A percentile compares a stretch with the other conserved stretches of the same genome.
Conservation (phyloP, 192 early-diverging fungal genomes). For the Coemansia sp. region DNA sequence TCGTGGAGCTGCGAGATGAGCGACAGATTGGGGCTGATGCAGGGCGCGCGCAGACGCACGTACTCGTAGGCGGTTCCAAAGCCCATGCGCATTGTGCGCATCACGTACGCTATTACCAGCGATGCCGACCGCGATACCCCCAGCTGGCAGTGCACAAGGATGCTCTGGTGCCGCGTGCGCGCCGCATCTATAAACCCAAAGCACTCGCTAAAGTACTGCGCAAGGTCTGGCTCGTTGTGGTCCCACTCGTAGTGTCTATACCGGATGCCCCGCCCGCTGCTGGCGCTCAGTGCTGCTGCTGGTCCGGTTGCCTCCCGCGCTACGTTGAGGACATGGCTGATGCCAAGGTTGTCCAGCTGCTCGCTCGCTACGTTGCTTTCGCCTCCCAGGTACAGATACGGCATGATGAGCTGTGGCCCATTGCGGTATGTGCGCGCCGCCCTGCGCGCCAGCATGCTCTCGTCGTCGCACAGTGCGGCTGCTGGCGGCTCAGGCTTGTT, state of each 20-base stretch:
- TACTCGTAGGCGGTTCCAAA: slow-evolving; percentile 71
- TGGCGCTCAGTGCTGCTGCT: background rate
- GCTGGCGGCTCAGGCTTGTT: background rate
- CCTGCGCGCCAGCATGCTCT: slow-evolving; percentile 15
- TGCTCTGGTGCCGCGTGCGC: slow-evolving; percentile 50
- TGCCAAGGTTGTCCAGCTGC: slow-evolving; percentile 14
- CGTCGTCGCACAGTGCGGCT: slow-evolving; percentile 7
- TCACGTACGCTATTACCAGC: slow-evolving; percentile 86
- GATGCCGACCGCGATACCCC: slow-evolving; percentile 88
- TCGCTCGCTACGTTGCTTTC: slow-evolving; percentile 16
- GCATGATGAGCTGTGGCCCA: slow-evolving; percentile 50
- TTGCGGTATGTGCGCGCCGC: slow-evolving; percentile 33
- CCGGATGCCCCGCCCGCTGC: slow-evolving; percentile 23
- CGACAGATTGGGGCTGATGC: slow-evolving; percentile 81
- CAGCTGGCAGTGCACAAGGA: slow-evolving; percentile 86
- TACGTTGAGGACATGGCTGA: slow-evolving; percentile 33
- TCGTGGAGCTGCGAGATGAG: slow-evolving; percentile 78
- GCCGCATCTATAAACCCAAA: slow-evolving; percentile 70
- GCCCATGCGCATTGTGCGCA: slow-evolving; percentile 63
- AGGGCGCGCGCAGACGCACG: slow-evolving; percentile 67
- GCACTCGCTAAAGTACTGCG: slow-evolving; percentile 59
- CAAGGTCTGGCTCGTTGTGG: slow-evolving; percentile 69
- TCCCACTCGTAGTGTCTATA: slow-evolving; percentile 72
- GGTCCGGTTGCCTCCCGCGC: slow-evolving; percentile 21
- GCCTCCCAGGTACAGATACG: slow-evolving; percentile 44